A percentile compares a stretch with the other conserved stretches of the same genome.
phyloP scores from a whole-genome alignment of 163 green algal species.

The Scenedesmus sp. region DNA sequence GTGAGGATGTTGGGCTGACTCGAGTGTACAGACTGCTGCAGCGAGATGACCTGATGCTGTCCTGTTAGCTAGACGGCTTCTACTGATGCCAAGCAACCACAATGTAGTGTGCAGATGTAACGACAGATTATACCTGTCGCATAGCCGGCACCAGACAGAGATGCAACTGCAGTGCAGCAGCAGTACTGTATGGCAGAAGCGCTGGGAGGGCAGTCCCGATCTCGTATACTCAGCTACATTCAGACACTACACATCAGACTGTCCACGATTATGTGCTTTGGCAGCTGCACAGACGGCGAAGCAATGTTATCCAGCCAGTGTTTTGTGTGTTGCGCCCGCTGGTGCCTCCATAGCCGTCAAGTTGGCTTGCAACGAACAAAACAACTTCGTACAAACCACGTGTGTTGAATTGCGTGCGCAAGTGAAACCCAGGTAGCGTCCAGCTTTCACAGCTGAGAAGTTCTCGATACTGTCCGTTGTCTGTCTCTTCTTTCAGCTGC shows the following conservation, averaged over 20 bases:
- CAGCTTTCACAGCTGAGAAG: neutral
- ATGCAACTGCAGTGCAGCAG: neutral
- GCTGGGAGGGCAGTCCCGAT: neutral
- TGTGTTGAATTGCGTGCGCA: too few relatives aligned
- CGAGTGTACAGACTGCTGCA: neutral
- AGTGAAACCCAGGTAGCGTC: too few relatives aligned
- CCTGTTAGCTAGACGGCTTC: neutral
- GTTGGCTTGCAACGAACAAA: too few relatives aligned
- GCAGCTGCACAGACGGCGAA: neutral
- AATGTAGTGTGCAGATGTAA: neutral
- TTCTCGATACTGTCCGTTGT: neutral
- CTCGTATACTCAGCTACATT: neutral
- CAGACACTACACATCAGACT: too few relatives aligned
- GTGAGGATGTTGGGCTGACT: neutral
- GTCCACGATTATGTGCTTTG: neutral
- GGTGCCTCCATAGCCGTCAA: too few relatives aligned
- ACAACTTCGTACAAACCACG: too few relatives aligned
- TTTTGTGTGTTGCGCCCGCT: too few relatives aligned
- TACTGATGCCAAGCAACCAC: neutral
- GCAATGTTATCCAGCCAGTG: too few relatives aligned
- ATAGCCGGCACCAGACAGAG: neutral
- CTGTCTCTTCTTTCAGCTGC: neutral
- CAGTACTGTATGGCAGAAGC: slow-evolving; percentile 2
- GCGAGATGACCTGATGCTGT: neutral
- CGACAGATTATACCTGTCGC: too few relatives aligned